phyloP scores from a whole-genome alignment of 2,329 filamentous ascomycete genomes.

The Diplodia intermedia region DNA sequence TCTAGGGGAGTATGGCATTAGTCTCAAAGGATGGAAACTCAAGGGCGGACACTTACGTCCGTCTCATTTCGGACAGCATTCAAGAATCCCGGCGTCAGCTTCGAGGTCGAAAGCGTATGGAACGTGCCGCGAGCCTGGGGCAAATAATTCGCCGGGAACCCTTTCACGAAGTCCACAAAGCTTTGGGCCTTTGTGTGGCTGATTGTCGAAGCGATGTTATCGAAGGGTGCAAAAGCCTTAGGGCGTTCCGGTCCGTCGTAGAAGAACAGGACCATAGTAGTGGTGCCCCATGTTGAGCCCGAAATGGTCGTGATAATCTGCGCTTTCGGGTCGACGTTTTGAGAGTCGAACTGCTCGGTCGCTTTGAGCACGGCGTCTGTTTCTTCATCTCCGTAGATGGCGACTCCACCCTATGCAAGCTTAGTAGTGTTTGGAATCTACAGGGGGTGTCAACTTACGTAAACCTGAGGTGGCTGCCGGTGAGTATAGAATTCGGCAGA shows the following conservation, averaged over 20 bases:
- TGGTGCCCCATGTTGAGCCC: background rate
- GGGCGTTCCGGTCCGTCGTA: conserved; percentile 1
- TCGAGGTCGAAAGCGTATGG: conserved; percentile 9
- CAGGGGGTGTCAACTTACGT: background rate
- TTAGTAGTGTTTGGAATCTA: background rate
- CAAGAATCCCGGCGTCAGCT: background rate
- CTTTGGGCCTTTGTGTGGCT: background rate
- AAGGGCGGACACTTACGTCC: background rate
- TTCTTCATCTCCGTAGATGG: background rate
- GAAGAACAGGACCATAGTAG: background rate
- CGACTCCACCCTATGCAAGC: background rate
- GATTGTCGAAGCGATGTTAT: background rate
- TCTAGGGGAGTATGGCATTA: background rate
- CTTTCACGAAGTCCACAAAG: background rate
- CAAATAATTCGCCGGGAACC: conserved; percentile 5
- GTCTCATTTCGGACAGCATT: conserved; percentile 3
- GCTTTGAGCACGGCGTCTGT: background rate
- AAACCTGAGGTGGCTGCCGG: background rate
- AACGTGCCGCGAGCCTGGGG: conserved; percentile 3
- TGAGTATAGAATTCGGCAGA: conserved; percentile 7
- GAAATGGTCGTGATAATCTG: conserved; percentile 12
- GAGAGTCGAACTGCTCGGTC: background rate
- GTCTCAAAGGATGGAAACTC: background rate
- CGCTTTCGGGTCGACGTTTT: background rate
- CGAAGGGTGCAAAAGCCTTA: background rate